A percentile compares a stretch with the other conserved stretches of the same genome.
Conservation (phyloP, 1,139 yeast species). For the Pichia sp. region DNA sequence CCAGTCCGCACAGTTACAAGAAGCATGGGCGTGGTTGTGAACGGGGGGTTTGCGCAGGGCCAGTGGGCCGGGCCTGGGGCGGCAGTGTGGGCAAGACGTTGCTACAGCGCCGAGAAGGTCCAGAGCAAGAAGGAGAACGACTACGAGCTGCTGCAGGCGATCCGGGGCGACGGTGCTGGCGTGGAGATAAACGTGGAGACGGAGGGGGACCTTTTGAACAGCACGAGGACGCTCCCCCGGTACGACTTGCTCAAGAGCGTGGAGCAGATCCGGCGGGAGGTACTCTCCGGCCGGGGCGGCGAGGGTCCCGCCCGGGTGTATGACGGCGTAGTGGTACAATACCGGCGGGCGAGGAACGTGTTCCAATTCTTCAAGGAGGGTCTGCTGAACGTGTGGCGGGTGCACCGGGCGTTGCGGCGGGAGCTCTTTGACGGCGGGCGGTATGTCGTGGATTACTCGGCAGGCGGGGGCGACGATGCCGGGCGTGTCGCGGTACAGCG, state of each 20-base stretch:
- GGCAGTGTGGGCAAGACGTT: not conserved
- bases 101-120: not conserved
- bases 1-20: too few species aligned
- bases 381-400: slow-evolving; percentile 47
- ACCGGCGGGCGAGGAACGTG: slow-evolving; percentile 22
- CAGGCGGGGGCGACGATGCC: slow-evolving; percentile 18
- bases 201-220: slow-evolving; percentile 14
- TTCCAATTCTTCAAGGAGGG: slow-evolving; percentile 50
- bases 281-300: slow-evolving; percentile 4
- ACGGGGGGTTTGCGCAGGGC: not conserved
- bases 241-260: slow-evolving; percentile 20
- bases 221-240: slow-evolving; percentile 19
- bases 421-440: slow-evolving; percentile 22
- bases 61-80: not conserved
- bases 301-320: not conserved
- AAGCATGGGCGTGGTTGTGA: not conserved
- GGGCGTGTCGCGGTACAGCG: slow-evolving; percentile 17
- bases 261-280: slow-evolving; percentile 9
- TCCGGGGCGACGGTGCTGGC: not conserved
- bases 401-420: slow-evolving; percentile 26
- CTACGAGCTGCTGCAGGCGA: not conserved
- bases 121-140: not conserved
- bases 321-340: slow-evolving; percentile 13
- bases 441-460: slow-evolving; percentile 24
- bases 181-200: not conserved